A percentile compares a stretch with the other conserved stretches of the same genome.
phyloP scores from a whole-genome alignment of 169 alveolate genomes.

The Plasmodium yoelii region DNA sequence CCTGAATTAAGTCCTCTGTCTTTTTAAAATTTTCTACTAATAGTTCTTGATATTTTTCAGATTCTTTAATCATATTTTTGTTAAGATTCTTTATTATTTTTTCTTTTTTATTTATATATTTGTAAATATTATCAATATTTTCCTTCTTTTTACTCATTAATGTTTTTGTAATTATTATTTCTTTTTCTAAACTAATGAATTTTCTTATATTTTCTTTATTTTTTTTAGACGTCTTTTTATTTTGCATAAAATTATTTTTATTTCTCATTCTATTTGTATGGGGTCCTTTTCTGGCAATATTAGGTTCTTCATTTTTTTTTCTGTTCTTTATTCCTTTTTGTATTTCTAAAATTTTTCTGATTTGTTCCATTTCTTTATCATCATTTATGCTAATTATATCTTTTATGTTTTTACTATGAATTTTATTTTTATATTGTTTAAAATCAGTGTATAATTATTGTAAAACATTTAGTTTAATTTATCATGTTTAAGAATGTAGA shows the following conservation, averaged over 20 bases:
- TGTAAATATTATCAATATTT: constrained; percentile 45
- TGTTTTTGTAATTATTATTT: constrained; percentile 47
- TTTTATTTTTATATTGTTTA: background rate
- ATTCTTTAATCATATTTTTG: constrained; percentile 40
- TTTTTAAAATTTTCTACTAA: constrained; percentile 40
- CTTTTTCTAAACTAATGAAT: constrained; percentile 52
- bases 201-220: constrained; percentile 49
- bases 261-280: background rate
- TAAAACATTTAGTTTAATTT: background rate
- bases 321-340: constrained; percentile 3
- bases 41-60: constrained; percentile 21
- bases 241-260: constrained; percentile 1
- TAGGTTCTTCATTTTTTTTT: background rate
- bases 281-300: background rate
- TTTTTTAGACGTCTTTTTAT: constrained; percentile 10
- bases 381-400: constrained; percentile 21
- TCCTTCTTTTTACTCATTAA: constrained; percentile 44
- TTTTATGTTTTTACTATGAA: constrained; percentile 14
- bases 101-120: constrained; percentile 43
- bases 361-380: constrained; percentile 29
- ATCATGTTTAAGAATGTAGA: too few relatives aligned
- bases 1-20: constrained; percentile 64
- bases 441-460: too few relatives aligned
- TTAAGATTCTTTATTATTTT: constrained; percentile 30
- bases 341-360: constrained; percentile 23